Conservation (phyloP, 495 filamentous ascomycete species). For the Trichoderma erinaceum region DNA sequence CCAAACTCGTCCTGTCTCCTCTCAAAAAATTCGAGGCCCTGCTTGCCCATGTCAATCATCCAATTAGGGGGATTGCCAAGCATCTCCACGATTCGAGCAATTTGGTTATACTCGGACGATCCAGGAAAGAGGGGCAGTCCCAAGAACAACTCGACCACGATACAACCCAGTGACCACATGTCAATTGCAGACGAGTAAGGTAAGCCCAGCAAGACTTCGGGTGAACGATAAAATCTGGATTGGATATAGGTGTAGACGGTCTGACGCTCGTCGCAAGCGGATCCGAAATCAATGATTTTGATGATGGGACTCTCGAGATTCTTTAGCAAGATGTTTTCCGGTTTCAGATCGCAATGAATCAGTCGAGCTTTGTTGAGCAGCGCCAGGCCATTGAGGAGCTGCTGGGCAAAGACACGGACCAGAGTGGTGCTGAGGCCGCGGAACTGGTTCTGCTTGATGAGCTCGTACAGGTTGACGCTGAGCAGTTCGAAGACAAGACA, state of each 20-base stretch:
- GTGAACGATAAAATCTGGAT: slow-evolving; percentile 95
- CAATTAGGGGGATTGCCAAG: slow-evolving; percentile 91
- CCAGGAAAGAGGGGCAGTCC: slow-evolving; percentile 94
- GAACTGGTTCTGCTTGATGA: slow-evolving; percentile 99
- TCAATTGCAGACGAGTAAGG: slow-evolving; percentile 99
- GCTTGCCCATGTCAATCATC: slow-evolving; percentile 99
- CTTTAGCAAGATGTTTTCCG: slow-evolving; percentile 96
- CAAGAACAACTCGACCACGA: slow-evolving; percentile 96
- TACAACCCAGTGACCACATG: slow-evolving; percentile 99
- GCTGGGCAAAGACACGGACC: slow-evolving; percentile 96
- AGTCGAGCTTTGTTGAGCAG: slow-evolving; percentile 92
- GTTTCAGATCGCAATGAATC: slow-evolving; percentile 98
- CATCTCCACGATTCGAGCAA: slow-evolving; percentile 97
- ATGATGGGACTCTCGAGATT: slow-evolving; percentile 99
- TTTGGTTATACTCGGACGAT: slow-evolving; percentile 98
- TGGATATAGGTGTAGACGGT: slow-evolving; percentile 99
- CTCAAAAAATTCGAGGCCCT: slow-evolving; percentile 95
- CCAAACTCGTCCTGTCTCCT: slow-evolving; percentile 87
- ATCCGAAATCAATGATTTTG: slow-evolving; percentile 99
- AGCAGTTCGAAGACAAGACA: slow-evolving; percentile 96
- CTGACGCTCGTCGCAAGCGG: slow-evolving; percentile 95
- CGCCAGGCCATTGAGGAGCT: slow-evolving; percentile 85
- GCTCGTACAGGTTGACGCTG: slow-evolving; percentile 95
- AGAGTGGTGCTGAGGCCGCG: slow-evolving; percentile 94
- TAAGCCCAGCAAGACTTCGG: slow-evolving; percentile 87